Base-by-base conservation (phyloP, 2,329 filamentous ascomycete species). In the Claviceps quebecensis region DNA sequence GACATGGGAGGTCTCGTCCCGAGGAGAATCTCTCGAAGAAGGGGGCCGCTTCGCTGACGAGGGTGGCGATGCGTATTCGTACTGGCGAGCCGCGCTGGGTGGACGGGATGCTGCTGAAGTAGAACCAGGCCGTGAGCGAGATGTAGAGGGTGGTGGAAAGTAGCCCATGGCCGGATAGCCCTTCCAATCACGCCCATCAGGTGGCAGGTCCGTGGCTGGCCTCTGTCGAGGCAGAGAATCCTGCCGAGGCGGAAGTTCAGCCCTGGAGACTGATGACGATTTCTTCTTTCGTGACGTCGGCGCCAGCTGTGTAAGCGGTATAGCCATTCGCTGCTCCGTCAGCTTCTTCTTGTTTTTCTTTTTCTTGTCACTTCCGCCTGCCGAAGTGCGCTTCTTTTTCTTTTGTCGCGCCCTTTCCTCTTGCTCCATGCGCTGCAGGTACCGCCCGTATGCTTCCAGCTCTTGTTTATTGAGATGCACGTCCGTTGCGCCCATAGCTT, bases 381-480 rank as follows among this genome's bases (percentile, higher is more conserved):
- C 49, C 38, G 49, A 46, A 7, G 76, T 70, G 59, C 75, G 75
- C 62, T 79, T 77, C 63, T 83, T 76, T 62, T 78, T 78, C 63
- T 83, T 45, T 16, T 29, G 77, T 53, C 72, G 73, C 62, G 83
- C 81, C 70, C 74, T 85, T 68, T 91, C 86, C 41, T 68, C 65
- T 49, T 72, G 69, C 37, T 72, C 71, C 59, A 81, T 69, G 53
- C 83, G 78, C 63, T 81, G 78, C 55, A 77, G 71, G 60, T 77
- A 74, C 56, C 81, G 78, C 63, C 91, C 84, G 58, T 95, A 74
- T 46, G 88, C 89, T 55, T 83, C 84, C 59, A 95, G 72, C 66
- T 96, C 90, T 50, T 85, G 81, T 60, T 83, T 78, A 58, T 78
- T 88, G 56, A 97, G 76, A 63, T 83, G 85, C 52, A 96, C 87